phyloP scores from a whole-genome alignment of 352 stramenopile species.

The Phytophthora idaei region DNA sequence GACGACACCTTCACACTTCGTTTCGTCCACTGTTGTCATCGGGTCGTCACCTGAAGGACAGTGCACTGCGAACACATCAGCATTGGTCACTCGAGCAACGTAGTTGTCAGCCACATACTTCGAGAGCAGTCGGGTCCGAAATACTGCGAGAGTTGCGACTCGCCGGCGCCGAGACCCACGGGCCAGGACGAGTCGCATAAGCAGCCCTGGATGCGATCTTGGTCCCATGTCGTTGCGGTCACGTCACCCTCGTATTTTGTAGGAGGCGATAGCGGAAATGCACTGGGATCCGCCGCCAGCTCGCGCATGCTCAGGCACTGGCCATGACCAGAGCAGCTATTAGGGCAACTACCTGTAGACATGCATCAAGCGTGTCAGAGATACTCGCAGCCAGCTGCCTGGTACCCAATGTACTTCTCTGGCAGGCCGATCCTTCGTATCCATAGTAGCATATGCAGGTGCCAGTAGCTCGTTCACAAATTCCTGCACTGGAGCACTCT shows the following conservation, averaged over 20 bases:
- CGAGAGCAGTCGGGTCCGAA: conserved; percentile 90
- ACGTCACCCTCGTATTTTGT: conserved; percentile 63
- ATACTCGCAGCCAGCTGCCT: not conserved
- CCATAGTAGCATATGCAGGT: conserved; percentile 70
- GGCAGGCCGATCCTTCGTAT: conserved; percentile 76
- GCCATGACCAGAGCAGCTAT: conserved; percentile 73
- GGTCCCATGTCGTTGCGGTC: conserved; percentile 74
- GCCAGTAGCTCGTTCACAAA: conserved; percentile 58
- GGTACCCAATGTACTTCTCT: conserved; percentile 48
- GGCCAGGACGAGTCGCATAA: conserved; percentile 81
- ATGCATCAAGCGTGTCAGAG: not conserved
- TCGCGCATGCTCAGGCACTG: conserved; percentile 76
- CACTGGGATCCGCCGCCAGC: conserved; percentile 49
- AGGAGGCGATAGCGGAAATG: conserved; percentile 61
- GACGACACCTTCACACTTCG: conserved; percentile 70
- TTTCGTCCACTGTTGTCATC: conserved; percentile 82
- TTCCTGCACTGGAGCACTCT: conserved; percentile 72
- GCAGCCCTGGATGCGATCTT: conserved; percentile 76
- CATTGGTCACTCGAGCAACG: conserved; percentile 1
- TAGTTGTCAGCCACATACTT: conserved; percentile 33
- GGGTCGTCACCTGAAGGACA: conserved; percentile 91
- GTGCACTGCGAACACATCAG: conserved; percentile 43
- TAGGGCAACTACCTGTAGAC: conserved; percentile 43
- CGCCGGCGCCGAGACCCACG: conserved; percentile 65
- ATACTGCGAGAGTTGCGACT: conserved; percentile 87